phyloP scores from a whole-genome alignment of 2,329 filamentous ascomycete genomes.

The Ramichloridium luteum region DNA sequence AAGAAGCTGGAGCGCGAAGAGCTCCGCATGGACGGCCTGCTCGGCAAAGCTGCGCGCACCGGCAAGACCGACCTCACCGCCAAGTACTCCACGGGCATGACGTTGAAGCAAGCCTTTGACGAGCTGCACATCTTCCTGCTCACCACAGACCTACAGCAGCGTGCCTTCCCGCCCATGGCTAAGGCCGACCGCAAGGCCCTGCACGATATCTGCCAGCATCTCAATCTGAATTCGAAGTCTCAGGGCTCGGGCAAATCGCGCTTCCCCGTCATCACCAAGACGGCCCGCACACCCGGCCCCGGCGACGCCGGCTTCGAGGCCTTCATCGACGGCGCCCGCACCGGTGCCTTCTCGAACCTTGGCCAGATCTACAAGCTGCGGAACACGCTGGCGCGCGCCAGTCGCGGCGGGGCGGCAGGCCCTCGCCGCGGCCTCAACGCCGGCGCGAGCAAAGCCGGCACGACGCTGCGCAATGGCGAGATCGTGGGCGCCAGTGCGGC shows the following conservation, averaged over 20 bases:
- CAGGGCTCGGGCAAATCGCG: conserved; percentile 60
- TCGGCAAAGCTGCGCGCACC: conserved; percentile 25
- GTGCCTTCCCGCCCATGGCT: conserved; percentile 73
- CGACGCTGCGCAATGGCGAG: conserved; percentile 68
- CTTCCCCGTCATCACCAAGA: conserved; percentile 67
- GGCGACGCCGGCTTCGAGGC: neutral
- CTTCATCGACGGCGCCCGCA: neutral
- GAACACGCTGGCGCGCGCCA: conserved; percentile 4
- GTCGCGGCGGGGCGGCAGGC: conserved; percentile 6
- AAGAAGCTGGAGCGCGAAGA: conserved; percentile 38
- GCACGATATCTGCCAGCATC: conserved; percentile 62
- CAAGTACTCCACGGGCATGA: conserved; percentile 65
- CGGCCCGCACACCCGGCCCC: conserved; percentile 45
- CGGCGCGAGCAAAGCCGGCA: conserved; percentile 27
- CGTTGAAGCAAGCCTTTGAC: conserved; percentile 54
- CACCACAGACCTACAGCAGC: conserved; percentile 48
- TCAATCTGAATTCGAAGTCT: conserved; percentile 76
- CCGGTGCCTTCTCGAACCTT: neutral
- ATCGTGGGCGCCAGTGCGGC: conserved; percentile 75
- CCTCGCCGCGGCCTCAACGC: conserved; percentile 24
- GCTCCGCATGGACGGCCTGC: conserved; percentile 32
- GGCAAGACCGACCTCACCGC: conserved; percentile 42
- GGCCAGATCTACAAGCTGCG: conserved; percentile 1
- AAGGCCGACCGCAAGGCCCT: conserved; percentile 63
- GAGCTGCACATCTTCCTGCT: conserved; percentile 63